Evolutionary conservation across 2,329 filamentous ascomycete genomes (phyloP).

Genomic region (Aspergillus brunneoviolaceus): DNA sequence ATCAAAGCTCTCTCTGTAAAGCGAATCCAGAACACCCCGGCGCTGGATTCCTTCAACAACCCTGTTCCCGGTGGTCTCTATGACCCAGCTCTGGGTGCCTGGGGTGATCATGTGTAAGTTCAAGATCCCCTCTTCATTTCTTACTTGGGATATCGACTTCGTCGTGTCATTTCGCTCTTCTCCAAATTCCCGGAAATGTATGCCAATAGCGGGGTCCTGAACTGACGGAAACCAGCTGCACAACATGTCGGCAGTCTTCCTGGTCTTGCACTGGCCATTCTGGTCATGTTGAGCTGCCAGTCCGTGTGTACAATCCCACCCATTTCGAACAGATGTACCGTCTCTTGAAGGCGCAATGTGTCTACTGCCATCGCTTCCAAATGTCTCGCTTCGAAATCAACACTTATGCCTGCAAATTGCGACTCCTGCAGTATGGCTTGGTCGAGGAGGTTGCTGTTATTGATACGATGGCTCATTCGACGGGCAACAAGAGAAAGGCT

Average conservation of each 20-base stretch:
- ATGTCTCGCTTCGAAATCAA: constrained; percentile 75
- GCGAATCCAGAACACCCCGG: constrained; percentile 86
- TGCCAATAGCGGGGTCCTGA: constrained; percentile 11
- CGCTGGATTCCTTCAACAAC: constrained; percentile 90
- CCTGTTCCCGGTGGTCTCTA: constrained; percentile 89
- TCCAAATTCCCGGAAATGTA: not conserved
- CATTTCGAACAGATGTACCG: constrained; percentile 91
- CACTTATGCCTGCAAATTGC: constrained; percentile 78
- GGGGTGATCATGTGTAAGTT: constrained; percentile 76
- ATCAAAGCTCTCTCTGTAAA: constrained; percentile 89
- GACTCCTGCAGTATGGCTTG: constrained; percentile 80
- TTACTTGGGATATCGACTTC: constrained; percentile 1
- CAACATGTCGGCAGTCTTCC: constrained; percentile 84
- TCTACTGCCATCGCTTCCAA: constrained; percentile 85
- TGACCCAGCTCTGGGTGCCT: constrained; percentile 86
- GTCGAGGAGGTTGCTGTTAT: constrained; percentile 65
- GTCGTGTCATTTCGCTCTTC: not conserved
- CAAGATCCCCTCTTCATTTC: constrained; percentile 7
- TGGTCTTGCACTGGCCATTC: constrained; percentile 86
- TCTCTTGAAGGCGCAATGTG: constrained; percentile 80
- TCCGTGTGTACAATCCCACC: constrained; percentile 92
- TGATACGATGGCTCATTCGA: constrained; percentile 49
- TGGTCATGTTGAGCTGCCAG: constrained; percentile 91
- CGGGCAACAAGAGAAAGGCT: constrained; percentile 47
- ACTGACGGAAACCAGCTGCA: constrained; percentile 61